Evolutionary conservation across 108 stramenopile species (phyloP).

Genomic region (Skeletonema potamos): DNA sequence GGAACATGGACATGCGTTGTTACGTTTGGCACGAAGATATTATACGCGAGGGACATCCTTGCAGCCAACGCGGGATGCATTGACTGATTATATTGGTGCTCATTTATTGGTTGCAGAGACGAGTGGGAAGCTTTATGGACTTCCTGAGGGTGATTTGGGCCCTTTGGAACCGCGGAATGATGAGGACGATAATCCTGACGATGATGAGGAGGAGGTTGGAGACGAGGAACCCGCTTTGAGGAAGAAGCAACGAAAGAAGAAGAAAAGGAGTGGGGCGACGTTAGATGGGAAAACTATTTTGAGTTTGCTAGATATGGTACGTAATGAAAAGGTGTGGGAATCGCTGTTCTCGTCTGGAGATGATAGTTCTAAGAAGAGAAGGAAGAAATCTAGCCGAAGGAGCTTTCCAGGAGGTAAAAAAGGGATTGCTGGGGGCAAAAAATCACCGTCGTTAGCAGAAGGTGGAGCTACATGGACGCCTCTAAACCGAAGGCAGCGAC

Average conservation of each 20-base stretch:
- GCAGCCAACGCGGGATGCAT: constrained; percentile 42
- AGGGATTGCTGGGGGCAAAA: constrained; percentile 11
- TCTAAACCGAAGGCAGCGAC: constrained; percentile 52
- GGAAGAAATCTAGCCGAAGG: constrained; percentile 17
- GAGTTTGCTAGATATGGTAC: constrained; percentile 25
- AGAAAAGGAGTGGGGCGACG: constrained; percentile 12
- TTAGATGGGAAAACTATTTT: constrained; percentile 21
- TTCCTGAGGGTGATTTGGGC: constrained; percentile 42
- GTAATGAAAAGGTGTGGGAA: constrained; percentile 56
- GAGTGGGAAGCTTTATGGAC: constrained; percentile 38
- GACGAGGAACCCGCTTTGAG: neutral
- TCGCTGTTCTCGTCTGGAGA: constrained; percentile 37
- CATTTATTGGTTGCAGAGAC: constrained; percentile 62
- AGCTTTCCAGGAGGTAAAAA: constrained; percentile 11
- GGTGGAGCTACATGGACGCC: constrained; percentile 37
- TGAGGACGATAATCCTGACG: neutral
- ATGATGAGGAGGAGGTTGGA: neutral
- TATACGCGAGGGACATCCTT: constrained; percentile 17
- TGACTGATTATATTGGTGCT: constrained; percentile 58
- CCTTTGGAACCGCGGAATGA: constrained; percentile 16
- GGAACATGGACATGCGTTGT: constrained; percentile 42
- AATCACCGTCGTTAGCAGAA: constrained; percentile 6
- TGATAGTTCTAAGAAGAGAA: constrained; percentile 36
- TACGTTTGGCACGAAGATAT: constrained; percentile 55
- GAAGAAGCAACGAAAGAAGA: constrained; percentile 3